Evolutionary conservation across 2,329 filamentous ascomycete genomes (phyloP), one percentile per base, ranked within the genome.

Genomic region (Aspergillus spinulosporus): DNA sequence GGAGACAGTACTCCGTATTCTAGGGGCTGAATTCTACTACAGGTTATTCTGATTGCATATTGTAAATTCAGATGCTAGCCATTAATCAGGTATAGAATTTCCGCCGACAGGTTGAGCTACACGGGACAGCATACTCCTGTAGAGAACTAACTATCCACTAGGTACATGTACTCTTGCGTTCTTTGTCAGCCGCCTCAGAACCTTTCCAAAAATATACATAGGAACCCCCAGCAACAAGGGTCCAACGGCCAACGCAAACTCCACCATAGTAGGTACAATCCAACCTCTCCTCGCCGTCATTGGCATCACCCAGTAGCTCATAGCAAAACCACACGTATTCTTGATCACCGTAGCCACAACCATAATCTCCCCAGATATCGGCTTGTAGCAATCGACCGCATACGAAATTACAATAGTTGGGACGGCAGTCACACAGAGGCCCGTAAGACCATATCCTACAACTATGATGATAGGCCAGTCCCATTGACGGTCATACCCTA

Each of bases 311-410:
- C 49, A 57, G n/a, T 49, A 53, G 37, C 50, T 57, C 49, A 57
- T 53, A 8, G 14, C 45, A 46, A 53, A 53, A 1, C 55, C 55
- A 34, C 40, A 53, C 3, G 31, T 54, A 26, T 57, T 57, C 14
- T 52, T 57, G 4, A 47, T 39, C 12, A 57, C 50, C 0, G 45
- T 57, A 2, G 42, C 46, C 9, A 54, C 55, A 5, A 49, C 28
- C 45, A 57, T 53, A 11, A 57, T 49, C 32, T 53, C 49, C 4
- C 55, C 55, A 1, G 55, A 34, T 2, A 57, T 26, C 3, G 55
- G 55, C 12, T 40, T 36, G 42, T 57, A 57, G 12, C 39, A 53
- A 21, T 57, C 55, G 3, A 57, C 40, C 7, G 55, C 55, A 32
- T 57, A 57, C 4, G 55, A 39, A 3, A 53, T 26, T 1, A 14